Evolutionary conservation across 371 early-diverging fungal genomes (phyloP).

Genomic region (Batkoa obscura): DNA sequence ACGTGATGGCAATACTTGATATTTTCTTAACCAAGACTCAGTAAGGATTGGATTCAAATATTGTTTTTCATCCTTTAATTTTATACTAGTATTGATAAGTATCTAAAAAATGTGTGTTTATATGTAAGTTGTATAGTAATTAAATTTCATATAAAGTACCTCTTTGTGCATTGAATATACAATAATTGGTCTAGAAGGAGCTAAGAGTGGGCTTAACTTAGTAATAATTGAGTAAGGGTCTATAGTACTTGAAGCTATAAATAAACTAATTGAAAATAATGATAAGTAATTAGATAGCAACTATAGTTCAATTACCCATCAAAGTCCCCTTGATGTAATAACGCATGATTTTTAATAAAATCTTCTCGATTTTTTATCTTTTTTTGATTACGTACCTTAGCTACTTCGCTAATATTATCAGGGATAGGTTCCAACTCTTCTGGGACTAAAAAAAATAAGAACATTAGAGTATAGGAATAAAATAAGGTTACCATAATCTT

Average conservation of each 20-base stretch:
- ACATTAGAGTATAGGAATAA: neutral
- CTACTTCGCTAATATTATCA: neutral
- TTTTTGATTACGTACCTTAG: slow-evolving; percentile 8
- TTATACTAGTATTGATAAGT: slow-evolving; percentile 33
- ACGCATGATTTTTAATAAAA: neutral
- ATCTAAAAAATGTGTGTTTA: slow-evolving; percentile 9
- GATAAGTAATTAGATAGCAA: neutral
- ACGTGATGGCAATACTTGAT: slow-evolving; percentile 66
- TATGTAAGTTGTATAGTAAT: neutral
- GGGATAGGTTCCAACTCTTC: neutral
- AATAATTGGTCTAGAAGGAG: slow-evolving; percentile 67
- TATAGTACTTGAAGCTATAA: slow-evolving; percentile 55
- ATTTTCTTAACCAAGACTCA: slow-evolving; percentile 76
- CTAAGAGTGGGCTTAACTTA: slow-evolving; percentile 38
- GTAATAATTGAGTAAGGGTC: slow-evolving; percentile 46
- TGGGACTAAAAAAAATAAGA: neutral
- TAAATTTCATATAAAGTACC: slow-evolving; percentile 12
- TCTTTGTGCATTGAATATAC: slow-evolving; percentile 70
- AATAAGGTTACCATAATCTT: neutral
- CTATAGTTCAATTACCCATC: slow-evolving; percentile 25
- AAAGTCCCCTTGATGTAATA: slow-evolving; percentile 27
- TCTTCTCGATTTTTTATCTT: slow-evolving; percentile 14
- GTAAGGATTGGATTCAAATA: slow-evolving; percentile 64
- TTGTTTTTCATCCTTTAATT: slow-evolving; percentile 46
- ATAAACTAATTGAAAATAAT: neutral